Conservation (phyloP, 139 green algal species). For the Trebouxia sp. region DNA sequence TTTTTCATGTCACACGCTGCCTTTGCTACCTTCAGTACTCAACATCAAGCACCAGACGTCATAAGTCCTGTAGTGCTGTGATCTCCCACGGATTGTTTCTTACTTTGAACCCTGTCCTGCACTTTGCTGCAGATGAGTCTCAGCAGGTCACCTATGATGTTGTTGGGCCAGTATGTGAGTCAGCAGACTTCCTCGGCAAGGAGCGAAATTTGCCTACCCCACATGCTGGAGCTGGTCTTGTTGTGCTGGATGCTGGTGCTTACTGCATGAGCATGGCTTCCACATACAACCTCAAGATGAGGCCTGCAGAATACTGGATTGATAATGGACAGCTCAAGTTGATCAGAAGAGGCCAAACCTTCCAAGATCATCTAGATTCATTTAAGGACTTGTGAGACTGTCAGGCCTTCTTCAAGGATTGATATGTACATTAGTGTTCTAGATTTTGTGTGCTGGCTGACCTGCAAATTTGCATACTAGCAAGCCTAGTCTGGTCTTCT, state of each 20-base stretch:
- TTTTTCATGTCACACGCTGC: not conserved
- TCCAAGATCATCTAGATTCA: conserved; percentile 85
- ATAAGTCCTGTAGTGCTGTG: too few relatives aligned
- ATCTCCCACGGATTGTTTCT: too few relatives aligned
- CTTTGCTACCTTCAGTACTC: too few relatives aligned
- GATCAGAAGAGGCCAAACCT: conserved; percentile 82
- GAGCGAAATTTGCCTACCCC: conserved; percentile 59
- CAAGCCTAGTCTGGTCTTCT: too few relatives aligned
- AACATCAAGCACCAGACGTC: too few relatives aligned
- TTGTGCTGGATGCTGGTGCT: conserved; percentile 91
- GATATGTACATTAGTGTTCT: too few relatives aligned
- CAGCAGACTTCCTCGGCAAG: conserved; percentile 96
- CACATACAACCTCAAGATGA: conserved; percentile 98
- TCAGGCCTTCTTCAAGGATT: too few relatives aligned
- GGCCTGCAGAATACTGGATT: conserved; percentile 91
- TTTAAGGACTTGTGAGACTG: conserved; percentile 59
- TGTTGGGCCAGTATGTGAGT: conserved; percentile 96
- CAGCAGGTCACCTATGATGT: conserved; percentile 80
- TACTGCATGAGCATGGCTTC: conserved; percentile 99
- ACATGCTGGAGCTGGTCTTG: conserved; percentile 69
- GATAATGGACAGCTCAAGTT: conserved; percentile 61
- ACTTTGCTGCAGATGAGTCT: conserved; percentile 18
- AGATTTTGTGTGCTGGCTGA: too few relatives aligned
- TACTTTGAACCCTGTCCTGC: too few relatives aligned
- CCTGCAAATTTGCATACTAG: too few relatives aligned